These are phyloP conservation scores for Corymbia maculata DNA, from an alignment of 345 rosid genomes.

Conservation along the genomic window DNA sequence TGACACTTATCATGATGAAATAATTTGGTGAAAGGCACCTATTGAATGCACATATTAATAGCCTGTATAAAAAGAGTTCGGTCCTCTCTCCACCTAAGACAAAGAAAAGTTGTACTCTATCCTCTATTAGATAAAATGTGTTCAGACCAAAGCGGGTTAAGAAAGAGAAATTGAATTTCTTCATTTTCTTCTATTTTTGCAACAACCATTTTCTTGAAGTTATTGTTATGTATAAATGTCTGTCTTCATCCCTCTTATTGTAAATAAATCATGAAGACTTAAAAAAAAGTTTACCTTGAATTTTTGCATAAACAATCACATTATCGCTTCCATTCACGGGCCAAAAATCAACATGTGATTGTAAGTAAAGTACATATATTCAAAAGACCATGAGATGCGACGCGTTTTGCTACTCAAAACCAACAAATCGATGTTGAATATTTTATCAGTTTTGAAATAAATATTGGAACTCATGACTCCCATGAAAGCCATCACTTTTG, in stretches of 20 bases:
- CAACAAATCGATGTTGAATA: background rate
- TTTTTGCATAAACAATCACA: no score
- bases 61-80: accelerated
- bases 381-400: accelerated
- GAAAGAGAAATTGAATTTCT: no score
- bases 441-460: no score
- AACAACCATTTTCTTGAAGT: no score
- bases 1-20: accelerated
- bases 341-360: background rate
- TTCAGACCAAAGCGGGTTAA: no score
- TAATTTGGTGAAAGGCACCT: background rate
- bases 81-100: background rate
- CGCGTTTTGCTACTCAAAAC: background rate
- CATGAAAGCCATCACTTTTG: no score
- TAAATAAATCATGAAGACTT: no score
- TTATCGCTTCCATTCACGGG: background rate
- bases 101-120: background rate
- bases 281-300: background rate
- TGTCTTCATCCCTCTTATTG: accelerated
- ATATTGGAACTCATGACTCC: no score
- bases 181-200: no score
- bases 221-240: accelerated
- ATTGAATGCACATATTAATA: accelerated
- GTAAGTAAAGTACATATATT: background rate
- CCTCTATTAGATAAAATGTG: background rate